Base-by-base conservation (phyloP, 805 yeast genomes). In the Cyberlindnera subsufficiens region DNA sequence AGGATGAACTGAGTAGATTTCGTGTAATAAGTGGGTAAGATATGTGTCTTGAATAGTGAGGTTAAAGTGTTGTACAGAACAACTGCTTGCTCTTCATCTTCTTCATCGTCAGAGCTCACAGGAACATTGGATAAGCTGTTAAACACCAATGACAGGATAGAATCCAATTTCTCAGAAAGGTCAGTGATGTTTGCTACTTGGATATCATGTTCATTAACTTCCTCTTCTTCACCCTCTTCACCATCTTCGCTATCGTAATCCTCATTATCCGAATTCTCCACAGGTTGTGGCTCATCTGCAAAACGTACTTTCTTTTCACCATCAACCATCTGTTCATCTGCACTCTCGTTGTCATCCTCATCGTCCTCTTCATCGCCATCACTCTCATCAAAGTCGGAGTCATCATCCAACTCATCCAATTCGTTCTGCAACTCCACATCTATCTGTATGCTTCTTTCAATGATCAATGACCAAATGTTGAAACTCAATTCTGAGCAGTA, bases 351-450 rank as follows among this genome's bases (percentile, higher is more conserved):
- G 5, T 40, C 47, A 22, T 39, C 50, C 2, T 55, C 67, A 4
- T 54, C 60, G 14, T 58, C 65, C 30, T 55, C 63, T 3, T 49
- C 54, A n/a, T 56, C 64, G n/a, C 50, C 61, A 5, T 52, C 61
- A 11, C 57, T 66, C 4, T 52, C 60, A 7, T 61, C 64, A 6
- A 60, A 60, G 8, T 55, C 56, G 6, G 47, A 61, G n/a, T 57
- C 57, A 10, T 52, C 59, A 58, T 86, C 95, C 43, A 83, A 66
- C 51, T 86, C 96, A 54, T 89, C 96, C 44, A 87, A 65, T 53
- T 85, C 93, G 57, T 86, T 88, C 56, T 88, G 96, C 44, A 90
- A 69, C 61, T 89, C 98, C 5, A 90, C 96, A 63, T 91, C 99
- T 37, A 93, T 69, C 50, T 86, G 85, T 45, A 93, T 87, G 43